Evolutionary conservation across 148 eudicot genomes (phyloP), one percentile per base, ranked within the genome.

Genomic region (Euryodendron excelsum): DNA sequence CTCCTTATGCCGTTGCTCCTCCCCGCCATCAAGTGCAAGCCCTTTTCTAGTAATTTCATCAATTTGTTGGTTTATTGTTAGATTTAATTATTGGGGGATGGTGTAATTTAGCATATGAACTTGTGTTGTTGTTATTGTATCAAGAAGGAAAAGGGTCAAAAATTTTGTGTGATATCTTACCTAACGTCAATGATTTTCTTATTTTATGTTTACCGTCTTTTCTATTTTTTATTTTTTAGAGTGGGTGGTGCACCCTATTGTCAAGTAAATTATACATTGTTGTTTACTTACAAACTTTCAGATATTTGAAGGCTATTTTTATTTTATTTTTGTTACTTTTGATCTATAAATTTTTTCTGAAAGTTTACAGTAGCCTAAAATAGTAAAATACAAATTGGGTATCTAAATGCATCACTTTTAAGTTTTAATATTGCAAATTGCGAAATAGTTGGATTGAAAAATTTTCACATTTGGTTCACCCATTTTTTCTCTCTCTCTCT

Each of bases 51-150:
- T n/a, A n/a, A n/a, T n/a, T n/a, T n/a, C 14, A 17, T 52, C 45
- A 14, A 71, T 5, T 50, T 79, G 20, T 64, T 61, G 45, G 75
- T 72, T 63, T 45, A 69, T 59, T 72, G 68, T 60, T 50, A 72
- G 53, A 56, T 58, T 39, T 23, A 78, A 78, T 78, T 17, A 55
- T 39, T 37, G 23, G 48, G 50, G 45, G 68, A 33, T 44, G n/a
- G 9, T 77, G 78, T 61, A 60, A 27, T 41, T 36, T 27, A 20
- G 3, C 1, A 8, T 18, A 27, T 30, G 36, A 36, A 6, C 62
- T 77, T 77, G 33, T 20, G 41, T 56, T 55, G 21, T 14, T 67
- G 31, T 67, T 77, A 59, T 33, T 52, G n/a, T 67, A 23, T 15
- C 1, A 52, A 39, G 25, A 68, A 77, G 39, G 53, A 68, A 28